Conservation (phyloP, 345 rosid species). For the Pseudoturritis turrita region DNA sequence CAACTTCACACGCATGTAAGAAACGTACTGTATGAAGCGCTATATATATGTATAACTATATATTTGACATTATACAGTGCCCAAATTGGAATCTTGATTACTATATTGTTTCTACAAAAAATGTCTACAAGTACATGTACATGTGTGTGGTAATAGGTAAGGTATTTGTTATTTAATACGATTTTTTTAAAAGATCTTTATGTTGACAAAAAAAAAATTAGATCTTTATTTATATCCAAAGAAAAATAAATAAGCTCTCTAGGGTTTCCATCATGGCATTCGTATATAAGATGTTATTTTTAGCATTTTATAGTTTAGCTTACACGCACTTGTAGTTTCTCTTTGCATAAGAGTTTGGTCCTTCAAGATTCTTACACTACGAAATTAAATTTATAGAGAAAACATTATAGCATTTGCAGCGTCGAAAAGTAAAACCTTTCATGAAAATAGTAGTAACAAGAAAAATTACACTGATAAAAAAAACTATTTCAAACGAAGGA, state of each 20-base stretch:
- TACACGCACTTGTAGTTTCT: background rate
- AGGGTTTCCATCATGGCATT: constrained; percentile 17
- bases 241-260: constrained; percentile 16
- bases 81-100: constrained; percentile 15
- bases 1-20: constrained; percentile 7
- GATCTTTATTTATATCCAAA: constrained; percentile 11
- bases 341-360: constrained; percentile 16
- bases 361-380: background rate
- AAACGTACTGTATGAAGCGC: background rate
- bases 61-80: constrained; percentile 13
- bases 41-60: background rate
- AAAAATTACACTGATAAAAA: background rate
- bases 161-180: background rate
- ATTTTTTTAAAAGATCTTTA: background rate
- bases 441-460: background rate
- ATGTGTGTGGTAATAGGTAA: background rate
- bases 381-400: background rate
- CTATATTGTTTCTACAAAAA: background rate
- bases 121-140: background rate
- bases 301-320: background rate
- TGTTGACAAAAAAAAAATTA: background rate
- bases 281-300: background rate
- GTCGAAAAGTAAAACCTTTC: background rate
- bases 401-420: background rate
- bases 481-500: background rate